Evolutionary conservation across 202 grass and related monocot genomes (phyloP), one percentile per base, ranked within the genome.

Genomic region (Panicum hallii): DNA sequence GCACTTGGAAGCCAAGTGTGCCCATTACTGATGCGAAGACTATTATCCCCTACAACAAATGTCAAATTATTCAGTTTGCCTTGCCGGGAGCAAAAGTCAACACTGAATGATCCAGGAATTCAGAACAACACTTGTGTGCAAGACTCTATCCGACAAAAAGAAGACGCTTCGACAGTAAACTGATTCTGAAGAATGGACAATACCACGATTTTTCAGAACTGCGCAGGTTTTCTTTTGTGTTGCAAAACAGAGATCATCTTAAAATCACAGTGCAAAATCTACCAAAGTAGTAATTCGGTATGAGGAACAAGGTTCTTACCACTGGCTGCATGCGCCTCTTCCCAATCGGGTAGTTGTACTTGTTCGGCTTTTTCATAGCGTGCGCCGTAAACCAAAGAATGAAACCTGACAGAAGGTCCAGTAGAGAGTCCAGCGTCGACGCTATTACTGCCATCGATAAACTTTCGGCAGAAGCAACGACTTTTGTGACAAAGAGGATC

Each of bases 281-380:
- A 48, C 15, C 19, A 60, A 66, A 57, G 0, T 66, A 57, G 0
- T 66, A 48, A 54, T n/a, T 60, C 11, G 4, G 4, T 45, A 80
- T 7, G 20, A 9, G 0, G 40, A 78, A 81, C 11, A 32, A 53
- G 86, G 40, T 49, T 28, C 74, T 62, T 92, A 97, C 94, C 74
- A 97, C 94, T 63, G 94, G 94, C 63, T 97, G 94, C 91, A 97
- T 97, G 41, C 94, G 94, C 73, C 82, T 84, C 85, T 97, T 97
- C 7, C 94, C 94, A 78, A 97, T 97, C 1, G 94, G 94, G 65
- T 97, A 97, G 58, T 63, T 80, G 50, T 97, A 97, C 79, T 97
- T 94, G 69, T 97, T 94, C 7, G 94, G 91, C 71, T 89, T 97
- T 66, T 92, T 97, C 94, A 97, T 97, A 1, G 89, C 83, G 50